These are phyloP conservation scores for Entophlyctis helioformis DNA, from an alignment of 192 early-diverging fungal genomes.

Conservation along the genomic window DNA sequence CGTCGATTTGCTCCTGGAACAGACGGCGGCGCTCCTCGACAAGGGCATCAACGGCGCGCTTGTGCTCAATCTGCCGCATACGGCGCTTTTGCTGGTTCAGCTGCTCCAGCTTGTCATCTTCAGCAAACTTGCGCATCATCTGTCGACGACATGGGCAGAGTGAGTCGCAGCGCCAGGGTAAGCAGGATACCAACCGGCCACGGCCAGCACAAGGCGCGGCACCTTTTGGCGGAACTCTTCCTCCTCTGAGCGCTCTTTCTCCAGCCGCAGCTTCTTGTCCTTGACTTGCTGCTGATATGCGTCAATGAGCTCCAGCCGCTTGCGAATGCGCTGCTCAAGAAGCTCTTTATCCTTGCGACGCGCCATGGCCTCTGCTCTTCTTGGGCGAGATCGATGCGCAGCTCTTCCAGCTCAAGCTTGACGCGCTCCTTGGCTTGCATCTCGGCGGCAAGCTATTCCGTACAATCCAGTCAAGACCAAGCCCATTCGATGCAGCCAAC, in stretches of 20 bases:
- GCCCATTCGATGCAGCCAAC: not conserved
- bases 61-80: slow-evolving; percentile 48
- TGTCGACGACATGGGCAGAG: not conserved
- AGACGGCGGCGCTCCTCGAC: slow-evolving; percentile 31
- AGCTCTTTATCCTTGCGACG: slow-evolving; percentile 27
- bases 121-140: slow-evolving; percentile 47
- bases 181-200: not conserved
- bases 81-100: slow-evolving; percentile 35
- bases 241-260: slow-evolving; percentile 34
- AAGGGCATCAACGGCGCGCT: slow-evolving; percentile 41
- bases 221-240: slow-evolving; percentile 35
- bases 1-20: slow-evolving; percentile 19
- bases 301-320: slow-evolving; percentile 42
- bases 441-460: slow-evolving; percentile 31
- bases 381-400: slow-evolving; percentile 41
- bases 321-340: slow-evolving; percentile 29
- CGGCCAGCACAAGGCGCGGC: not conserved
- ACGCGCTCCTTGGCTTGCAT: slow-evolving; percentile 30
- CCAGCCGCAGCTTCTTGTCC: slow-evolving; percentile 26
- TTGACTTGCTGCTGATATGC: slow-evolving; percentile 40
- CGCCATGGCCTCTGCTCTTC: slow-evolving; percentile 39
- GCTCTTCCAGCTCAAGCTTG: slow-evolving; percentile 38
- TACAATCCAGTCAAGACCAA: not conserved
- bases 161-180: not conserved
- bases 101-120: slow-evolving; percentile 46